These are phyloP conservation scores for Kazachstania sp. DNA, from an alignment of 1,139 yeast species.

Conservation along the genomic window DNA sequence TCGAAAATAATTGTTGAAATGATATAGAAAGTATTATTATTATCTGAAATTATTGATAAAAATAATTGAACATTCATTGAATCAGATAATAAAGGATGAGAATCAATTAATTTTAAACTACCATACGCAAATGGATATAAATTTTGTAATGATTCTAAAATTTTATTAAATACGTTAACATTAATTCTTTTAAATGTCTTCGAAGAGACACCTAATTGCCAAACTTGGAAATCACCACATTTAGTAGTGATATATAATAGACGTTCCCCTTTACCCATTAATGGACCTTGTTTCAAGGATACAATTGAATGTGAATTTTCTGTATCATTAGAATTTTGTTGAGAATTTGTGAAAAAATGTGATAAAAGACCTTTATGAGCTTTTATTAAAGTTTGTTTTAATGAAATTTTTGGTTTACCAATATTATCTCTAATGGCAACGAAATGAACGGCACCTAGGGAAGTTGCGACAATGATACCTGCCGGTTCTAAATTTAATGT, in stretches of 20 bases:
- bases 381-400: constrained; percentile 24
- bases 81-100: constrained; percentile 33
- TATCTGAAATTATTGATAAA: constrained; percentile 35
- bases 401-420: constrained; percentile 50
- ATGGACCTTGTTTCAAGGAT: constrained; percentile 50
- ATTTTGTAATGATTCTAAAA: constrained; percentile 35
- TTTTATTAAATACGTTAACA: constrained; percentile 30
- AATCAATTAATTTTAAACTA: constrained; percentile 45
- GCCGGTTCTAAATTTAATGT: constrained; percentile 65
- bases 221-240: constrained; percentile 38
- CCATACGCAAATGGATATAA: constrained; percentile 38
- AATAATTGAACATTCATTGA: constrained; percentile 40
- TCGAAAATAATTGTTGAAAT: constrained; percentile 45
- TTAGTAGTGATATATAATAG: constrained; percentile 35
- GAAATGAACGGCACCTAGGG: constrained; percentile 56
- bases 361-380: constrained; percentile 31
- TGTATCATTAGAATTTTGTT: neutral
- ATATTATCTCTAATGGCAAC: constrained; percentile 58
- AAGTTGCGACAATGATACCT: constrained; percentile 65
- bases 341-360: constrained; percentile 13
- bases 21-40: constrained; percentile 35
- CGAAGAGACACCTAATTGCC: constrained; percentile 42
- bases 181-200: constrained; percentile 35
- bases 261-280: constrained; percentile 46
- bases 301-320: constrained; percentile 41